Conservation (phyloP, 2,329 filamentous ascomycete genomes). For the Penicillium frequentans region DNA sequence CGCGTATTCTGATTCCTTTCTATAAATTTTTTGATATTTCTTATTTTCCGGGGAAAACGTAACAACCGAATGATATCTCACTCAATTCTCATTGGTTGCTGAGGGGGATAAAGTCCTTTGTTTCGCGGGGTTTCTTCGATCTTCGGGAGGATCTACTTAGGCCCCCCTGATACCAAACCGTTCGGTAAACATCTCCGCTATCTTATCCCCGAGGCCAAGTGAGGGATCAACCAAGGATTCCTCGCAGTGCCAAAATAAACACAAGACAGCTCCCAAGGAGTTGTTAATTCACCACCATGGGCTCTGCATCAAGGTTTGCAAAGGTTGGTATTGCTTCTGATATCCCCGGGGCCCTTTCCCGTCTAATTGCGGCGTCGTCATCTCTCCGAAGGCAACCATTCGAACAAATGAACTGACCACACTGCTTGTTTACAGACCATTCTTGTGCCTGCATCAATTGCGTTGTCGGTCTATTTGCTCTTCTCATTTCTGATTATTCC, state of each 20-base stretch:
- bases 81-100: background rate
- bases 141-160: slow-evolving; percentile 2
- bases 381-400: background rate
- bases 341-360: background rate
- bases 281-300: slow-evolving; percentile 20
- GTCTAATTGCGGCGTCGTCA: background rate
- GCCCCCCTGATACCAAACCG: background rate
- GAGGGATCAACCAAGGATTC: background rate
- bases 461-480: slow-evolving; percentile 66
- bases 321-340: slow-evolving; percentile 24
- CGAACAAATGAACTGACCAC: slow-evolving; percentile 3
- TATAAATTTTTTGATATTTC: background rate
- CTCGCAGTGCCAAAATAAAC: background rate
- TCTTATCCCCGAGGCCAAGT: background rate
- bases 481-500: slow-evolving; percentile 67
- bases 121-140: background rate
- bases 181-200: slow-evolving; percentile 1
- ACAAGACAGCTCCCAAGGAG: background rate
- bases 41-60: background rate
- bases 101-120: background rate
- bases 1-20: background rate
- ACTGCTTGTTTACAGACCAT: slow-evolving; percentile 56
- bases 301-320: slow-evolving; percentile 29
- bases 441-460: slow-evolving; percentile 68
- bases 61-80: background rate